Base-by-base conservation (phyloP, 345 rosid genomes). In the Salix udensis region DNA sequence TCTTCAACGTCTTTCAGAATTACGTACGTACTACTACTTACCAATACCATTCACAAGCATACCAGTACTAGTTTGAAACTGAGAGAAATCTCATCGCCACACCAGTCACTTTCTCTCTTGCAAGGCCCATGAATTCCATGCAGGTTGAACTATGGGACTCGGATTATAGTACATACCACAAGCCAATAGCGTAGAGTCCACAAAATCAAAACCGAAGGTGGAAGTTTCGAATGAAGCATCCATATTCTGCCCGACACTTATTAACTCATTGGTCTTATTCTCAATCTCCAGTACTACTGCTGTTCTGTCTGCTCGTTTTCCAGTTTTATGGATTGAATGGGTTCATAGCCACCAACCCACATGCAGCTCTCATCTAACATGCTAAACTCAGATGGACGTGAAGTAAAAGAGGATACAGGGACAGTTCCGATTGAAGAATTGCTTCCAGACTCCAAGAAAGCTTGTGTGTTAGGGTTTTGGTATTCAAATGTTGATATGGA, bases 81-180 rank as follows among this genome's bases (percentile, higher is more conserved):
- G 34, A 31, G 34, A 31, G 64, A 23, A 52, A 18, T 52, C 7
- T 19, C 23, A 19, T 52, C n/a, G 58, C 23, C 58, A 21, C 28
- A 58, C 4, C 28, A n/a, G 23, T 58, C 64, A 58, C 24, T 58
- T 65, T 74, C 13, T 16, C 50, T 65, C 34, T 15, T 48, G 77
- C 62, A 68, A 75, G 34, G 58, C 26, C 70, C 37, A n/a, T 10
- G 77, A 78, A 77, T 84, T 79, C 88, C 87, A 87, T 77, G 88
- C 79, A 82, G 78, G 78, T 71, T 84, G 85, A 76, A 78, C 87
- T 23, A 78, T 68, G 61, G 83, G 67, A 78, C 71, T 84, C 6
- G 50, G 46, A 65, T 81, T 81, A 76, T 62, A 71, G 44, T 73
- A 79, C 84, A 84, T 81, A 64, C 81, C 89, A 79, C 86, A 75